A percentile compares a stretch with the other conserved stretches of the same genome.
phyloP scores from a whole-genome alignment of 768 basidiomycete genomes.

The Ramaria rubella region DNA sequence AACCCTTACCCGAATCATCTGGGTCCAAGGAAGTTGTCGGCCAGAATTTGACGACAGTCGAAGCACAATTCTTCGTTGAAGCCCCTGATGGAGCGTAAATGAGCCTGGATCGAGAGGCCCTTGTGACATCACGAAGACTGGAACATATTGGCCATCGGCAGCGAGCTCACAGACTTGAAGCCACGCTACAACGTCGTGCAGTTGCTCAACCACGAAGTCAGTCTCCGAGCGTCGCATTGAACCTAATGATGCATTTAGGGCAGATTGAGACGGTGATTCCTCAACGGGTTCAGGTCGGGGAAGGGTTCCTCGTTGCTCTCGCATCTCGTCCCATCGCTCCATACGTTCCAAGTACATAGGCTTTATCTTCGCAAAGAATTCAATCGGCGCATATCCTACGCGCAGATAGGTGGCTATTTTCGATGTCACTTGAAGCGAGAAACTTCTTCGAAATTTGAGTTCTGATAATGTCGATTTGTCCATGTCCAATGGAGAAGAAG shows the following conservation, averaged over 20 bases:
- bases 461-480: slow-evolving; percentile 65
- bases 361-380: slow-evolving; percentile 80
- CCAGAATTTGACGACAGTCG: slow-evolving; percentile 85
- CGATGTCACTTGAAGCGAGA: slow-evolving; percentile 69
- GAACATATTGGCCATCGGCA: slow-evolving; percentile 74
- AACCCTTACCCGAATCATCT: slow-evolving; percentile 65
- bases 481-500: slow-evolving; percentile 69
- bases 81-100: slow-evolving; percentile 87
- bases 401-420: slow-evolving; percentile 68
- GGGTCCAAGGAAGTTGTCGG: slow-evolving; percentile 80
- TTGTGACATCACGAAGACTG: slow-evolving; percentile 76
- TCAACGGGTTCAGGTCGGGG: not conserved
- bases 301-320: slow-evolving; percentile 55
- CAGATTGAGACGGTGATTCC: slow-evolving; percentile 28
- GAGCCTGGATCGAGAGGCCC: slow-evolving; percentile 73
- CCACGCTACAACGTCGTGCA: slow-evolving; percentile 87
- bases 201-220: slow-evolving; percentile 82
- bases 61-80: slow-evolving; percentile 78
- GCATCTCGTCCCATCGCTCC: slow-evolving; percentile 90
- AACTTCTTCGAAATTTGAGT: slow-evolving; percentile 75
- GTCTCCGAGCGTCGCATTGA: slow-evolving; percentile 89
- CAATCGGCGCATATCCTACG: slow-evolving; percentile 76
- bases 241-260: slow-evolving; percentile 37
- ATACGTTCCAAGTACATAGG: slow-evolving; percentile 82
- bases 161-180: slow-evolving; percentile 82